Evolutionary conservation across 257 asterid species (phyloP).

Genomic region (Ballota nigra): DNA sequence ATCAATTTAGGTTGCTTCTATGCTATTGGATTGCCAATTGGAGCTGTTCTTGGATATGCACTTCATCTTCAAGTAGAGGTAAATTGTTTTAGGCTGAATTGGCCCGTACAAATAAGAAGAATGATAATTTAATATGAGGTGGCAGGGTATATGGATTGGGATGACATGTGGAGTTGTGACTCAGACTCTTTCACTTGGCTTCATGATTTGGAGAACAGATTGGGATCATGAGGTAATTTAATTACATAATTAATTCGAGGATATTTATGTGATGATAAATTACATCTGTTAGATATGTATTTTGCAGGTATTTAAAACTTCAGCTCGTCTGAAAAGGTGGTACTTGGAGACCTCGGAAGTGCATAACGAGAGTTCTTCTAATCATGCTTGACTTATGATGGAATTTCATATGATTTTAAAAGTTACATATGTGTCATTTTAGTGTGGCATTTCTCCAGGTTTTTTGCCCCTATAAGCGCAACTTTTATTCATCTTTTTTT

Average conservation of each 20-base stretch:
- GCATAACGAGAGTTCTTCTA: slow-evolving; percentile 29
- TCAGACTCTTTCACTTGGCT: slow-evolving; percentile 46
- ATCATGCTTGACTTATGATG: slow-evolving; percentile 26
- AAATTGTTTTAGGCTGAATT: neutral
- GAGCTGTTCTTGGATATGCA: slow-evolving; percentile 33
- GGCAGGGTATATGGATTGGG: slow-evolving; percentile 66
- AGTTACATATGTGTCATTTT: neutral
- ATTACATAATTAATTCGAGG: neutral
- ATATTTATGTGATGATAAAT: neutral
- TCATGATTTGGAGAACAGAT: slow-evolving; percentile 40
- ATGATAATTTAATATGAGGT: neutral
- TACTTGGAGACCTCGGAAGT: slow-evolving; percentile 39
- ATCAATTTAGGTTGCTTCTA: slow-evolving; percentile 34
- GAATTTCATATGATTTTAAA: too few relatives aligned
- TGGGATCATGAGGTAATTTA: slow-evolving; percentile 37
- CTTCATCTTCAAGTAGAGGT: slow-evolving; percentile 31
- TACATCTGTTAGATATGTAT: too few relatives aligned
- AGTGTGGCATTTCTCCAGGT: too few relatives aligned
- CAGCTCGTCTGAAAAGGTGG: slow-evolving; percentile 26
- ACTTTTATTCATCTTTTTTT: too few relatives aligned
- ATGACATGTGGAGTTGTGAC: slow-evolving; percentile 48
- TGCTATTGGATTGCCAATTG: slow-evolving; percentile 36
- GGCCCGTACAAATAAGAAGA: too few relatives aligned
- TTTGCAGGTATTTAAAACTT: slow-evolving; percentile 25
- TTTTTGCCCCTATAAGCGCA: neutral